Conservation (phyloP, 2,329 filamentous ascomycete genomes). For the Aspergillus sp. region DNA sequence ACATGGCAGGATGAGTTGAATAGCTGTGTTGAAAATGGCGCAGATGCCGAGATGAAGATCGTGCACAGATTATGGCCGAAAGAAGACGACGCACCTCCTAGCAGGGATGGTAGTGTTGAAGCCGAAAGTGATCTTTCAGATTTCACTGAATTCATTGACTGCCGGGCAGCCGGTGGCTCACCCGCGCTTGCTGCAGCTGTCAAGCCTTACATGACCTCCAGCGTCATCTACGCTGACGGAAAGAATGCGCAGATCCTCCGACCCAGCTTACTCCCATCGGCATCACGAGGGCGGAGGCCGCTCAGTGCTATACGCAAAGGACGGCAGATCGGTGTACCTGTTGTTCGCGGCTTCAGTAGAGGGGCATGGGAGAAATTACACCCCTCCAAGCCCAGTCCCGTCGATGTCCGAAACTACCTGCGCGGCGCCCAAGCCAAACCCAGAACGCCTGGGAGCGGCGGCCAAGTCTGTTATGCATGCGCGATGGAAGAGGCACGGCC, state of each 20-base stretch:
- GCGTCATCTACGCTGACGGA: slow-evolving; percentile 84
- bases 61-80: slow-evolving; percentile 81
- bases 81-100: slow-evolving; percentile 46
- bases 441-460: slow-evolving; percentile 28
- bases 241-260: slow-evolving; percentile 82
- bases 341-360: slow-evolving; percentile 88
- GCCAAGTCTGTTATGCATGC: slow-evolving; percentile 59
- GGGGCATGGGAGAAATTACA: slow-evolving; percentile 76
- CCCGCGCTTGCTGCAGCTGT: slow-evolving; percentile 50
- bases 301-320: slow-evolving; percentile 85
- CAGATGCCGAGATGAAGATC: slow-evolving; percentile 88
- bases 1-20: slow-evolving; percentile 92
- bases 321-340: slow-evolving; percentile 77
- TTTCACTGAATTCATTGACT: slow-evolving; percentile 36
- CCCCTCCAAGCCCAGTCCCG: slow-evolving; percentile 51
- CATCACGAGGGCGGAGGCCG: slow-evolving; percentile 80
- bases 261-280: slow-evolving; percentile 80
- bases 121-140: slow-evolving; percentile 11
- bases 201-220: slow-evolving; percentile 71
- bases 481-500: slow-evolving; percentile 65
- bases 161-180: slow-evolving; percentile 47
- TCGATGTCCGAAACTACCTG: slow-evolving; percentile 49
- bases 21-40: slow-evolving; percentile 87
- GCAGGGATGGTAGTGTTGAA: slow-evolving; percentile 36
- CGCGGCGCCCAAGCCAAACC: slow-evolving; percentile 43